Evolutionary conservation across 129 eudicot species (phyloP), one percentile per base, ranked within the genome.

Genomic region (Pittosporum tobira): DNA sequence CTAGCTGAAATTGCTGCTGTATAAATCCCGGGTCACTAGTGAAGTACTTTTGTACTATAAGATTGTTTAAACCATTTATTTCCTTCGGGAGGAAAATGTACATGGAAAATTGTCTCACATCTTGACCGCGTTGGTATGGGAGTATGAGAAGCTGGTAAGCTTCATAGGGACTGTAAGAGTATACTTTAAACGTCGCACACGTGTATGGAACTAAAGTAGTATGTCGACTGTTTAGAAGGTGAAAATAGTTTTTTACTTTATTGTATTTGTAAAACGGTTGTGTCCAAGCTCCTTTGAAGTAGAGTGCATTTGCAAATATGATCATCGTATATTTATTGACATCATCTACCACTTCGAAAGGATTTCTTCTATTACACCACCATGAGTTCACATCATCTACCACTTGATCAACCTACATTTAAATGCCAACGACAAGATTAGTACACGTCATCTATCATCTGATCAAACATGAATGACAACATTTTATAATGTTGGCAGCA

Each of bases 221-320:
- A 1, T 50, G 21, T 11, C 26, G 22, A 7, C 73, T 66, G n/a
- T 68, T 48, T 2, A 68, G 50, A 7, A 68, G 66, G 51, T 57
- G 13, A 15, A 68, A 68, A 6, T 60, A n/a, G 11, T 20, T 4
- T 59, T 52, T n/a, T 15, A 1, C 3, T 67, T 68, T 4, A 18
- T 40, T 2, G 66, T n/a, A 68, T 11, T 25, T 16, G 3, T 68
- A 53, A 27, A 68, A 68, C 6, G 25, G 44, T 1, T 16, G 4
- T 4, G 4, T 3, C 73, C 61, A 68, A 0, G n/a, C 40, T 50
- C 73, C 67, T 36, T 68, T 59, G 61, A 60, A 69, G 52, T 59
- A 40, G 51, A 69, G 53, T 6, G 73, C 67, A 40, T 69, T 69
- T 11, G 68, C 64, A 4, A 66, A 20, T 57, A 73, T 52, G 30